These are phyloP conservation scores for Pyrus bretschneideri DNA, from an alignment of 306 rosid species.

Conservation along the genomic window DNA sequence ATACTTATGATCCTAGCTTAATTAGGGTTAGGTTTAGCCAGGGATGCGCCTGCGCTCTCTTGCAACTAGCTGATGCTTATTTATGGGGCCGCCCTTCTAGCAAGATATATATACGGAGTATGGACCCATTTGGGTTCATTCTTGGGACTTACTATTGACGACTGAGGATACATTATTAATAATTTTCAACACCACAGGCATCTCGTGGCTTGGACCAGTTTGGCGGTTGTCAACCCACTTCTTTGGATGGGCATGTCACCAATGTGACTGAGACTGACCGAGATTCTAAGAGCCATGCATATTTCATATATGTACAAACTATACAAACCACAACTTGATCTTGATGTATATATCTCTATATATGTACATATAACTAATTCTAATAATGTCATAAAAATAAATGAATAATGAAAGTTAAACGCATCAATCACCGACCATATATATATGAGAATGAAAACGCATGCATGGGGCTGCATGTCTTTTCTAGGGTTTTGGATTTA, in stretches of 20 bases:
- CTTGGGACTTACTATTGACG: background rate
- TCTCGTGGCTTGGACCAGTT: conserved; percentile 60
- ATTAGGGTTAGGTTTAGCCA: background rate
- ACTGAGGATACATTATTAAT: conserved; percentile 10
- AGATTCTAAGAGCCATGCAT: background rate
- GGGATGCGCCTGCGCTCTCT: background rate
- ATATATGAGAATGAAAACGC: background rate
- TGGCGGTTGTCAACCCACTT: conserved; percentile 47
- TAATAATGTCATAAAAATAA: background rate
- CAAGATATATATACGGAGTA: background rate
- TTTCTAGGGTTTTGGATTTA: background rate
- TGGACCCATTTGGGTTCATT: conserved; percentile 19
- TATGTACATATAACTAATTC: background rate
- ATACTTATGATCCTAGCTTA: background rate
- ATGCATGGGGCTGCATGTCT: background rate
- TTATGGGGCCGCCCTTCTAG: background rate
- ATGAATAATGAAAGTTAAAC: background rate
- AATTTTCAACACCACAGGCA: conserved; percentile 21
- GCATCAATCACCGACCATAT: conserved; percentile 37
- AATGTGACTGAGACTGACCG: background rate
- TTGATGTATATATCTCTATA: background rate
- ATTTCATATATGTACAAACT: too few species aligned
- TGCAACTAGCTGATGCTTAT: background rate
- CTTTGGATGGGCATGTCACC: background rate
- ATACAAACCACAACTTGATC: background rate